Base-by-base conservation (phyloP, 1,139 yeast genomes). In the Lodderomyces beijingensis region DNA sequence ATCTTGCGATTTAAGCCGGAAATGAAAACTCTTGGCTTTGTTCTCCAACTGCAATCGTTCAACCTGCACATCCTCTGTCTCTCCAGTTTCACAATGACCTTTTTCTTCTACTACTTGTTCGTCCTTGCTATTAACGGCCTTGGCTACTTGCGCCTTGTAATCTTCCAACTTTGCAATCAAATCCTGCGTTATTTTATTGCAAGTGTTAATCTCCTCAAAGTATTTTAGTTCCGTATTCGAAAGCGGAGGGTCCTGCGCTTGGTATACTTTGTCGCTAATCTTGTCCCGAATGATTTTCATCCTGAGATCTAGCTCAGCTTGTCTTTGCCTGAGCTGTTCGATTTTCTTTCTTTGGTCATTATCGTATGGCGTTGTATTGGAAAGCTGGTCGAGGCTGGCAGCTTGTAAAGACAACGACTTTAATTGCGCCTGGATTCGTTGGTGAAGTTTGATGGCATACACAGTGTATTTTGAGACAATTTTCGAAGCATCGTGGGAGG, bases 201-300 rank as follows among this genome's bases (percentile, higher is more conserved):
- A 18, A 31, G 17, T 22, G 36, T 66, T 64, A 18, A 68, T 47
- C 38, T 68, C 72, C 22, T 50, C 50, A 31, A 62, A 55, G 71
- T 72, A 68, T 4, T 37, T 33, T 29, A 44, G 52, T 39, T 68
- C 74, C 4, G 57, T 57, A 4, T 47, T 43, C 0, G 70, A 62
- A 14, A 66, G 43, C 3, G 70, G 70, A 9, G 59, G 40, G 1
- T 55, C 39, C 19, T 45, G 48, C 4, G 41, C 33, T 9, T 48
- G 44, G 25, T 47, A 52, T 9, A 49, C 34, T 12, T 45, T 42
- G 3, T 43, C 40, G n/a, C 47, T 44, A 4, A 65, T 38, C 32
- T 47, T 55, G 4, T 38, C 33, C 32, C 59, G 59, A 16, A 65
- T 35, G 1, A 17, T 24, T 2, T 42, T 34, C 12, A 56, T 42